phyloP scores from a whole-genome alignment of 768 basidiomycete species.

The Calvatia gigantea region DNA sequence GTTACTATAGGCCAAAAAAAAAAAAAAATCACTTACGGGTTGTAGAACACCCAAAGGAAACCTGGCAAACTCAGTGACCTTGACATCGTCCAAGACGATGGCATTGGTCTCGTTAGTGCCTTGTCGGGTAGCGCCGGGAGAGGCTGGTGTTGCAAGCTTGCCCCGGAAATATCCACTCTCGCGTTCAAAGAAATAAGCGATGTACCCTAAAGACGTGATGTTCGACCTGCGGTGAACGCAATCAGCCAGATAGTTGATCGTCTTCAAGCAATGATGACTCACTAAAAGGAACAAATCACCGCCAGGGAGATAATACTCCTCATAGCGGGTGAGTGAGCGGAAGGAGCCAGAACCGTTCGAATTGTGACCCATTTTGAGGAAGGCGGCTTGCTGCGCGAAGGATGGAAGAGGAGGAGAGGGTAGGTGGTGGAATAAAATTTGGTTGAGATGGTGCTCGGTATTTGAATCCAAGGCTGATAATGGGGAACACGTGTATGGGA shows the following conservation, averaged over 20 bases:
- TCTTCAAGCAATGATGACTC: constrained; percentile 16
- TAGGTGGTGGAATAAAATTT: constrained; percentile 26
- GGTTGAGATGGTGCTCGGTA: constrained; percentile 25
- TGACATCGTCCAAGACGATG: constrained; percentile 36
- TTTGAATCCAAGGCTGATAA: constrained; percentile 23
- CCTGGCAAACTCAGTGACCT: constrained; percentile 36
- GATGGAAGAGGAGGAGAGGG: constrained; percentile 25
- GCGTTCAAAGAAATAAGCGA: constrained; percentile 58
- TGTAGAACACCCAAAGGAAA: constrained; percentile 56
- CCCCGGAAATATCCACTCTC: constrained; percentile 49
- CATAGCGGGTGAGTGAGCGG: constrained; percentile 22
- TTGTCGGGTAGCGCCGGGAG: constrained; percentile 25
- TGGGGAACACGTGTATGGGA: constrained; percentile 23
- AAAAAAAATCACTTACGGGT: constrained; percentile 33
- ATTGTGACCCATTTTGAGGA: constrained; percentile 19
- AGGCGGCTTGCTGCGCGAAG: constrained; percentile 19
- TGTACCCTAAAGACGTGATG: constrained; percentile 55
- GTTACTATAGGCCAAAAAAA: not conserved
- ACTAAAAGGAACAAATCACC: constrained; percentile 57
- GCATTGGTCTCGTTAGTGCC: constrained; percentile 40
- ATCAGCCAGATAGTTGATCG: not conserved
- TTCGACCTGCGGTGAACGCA: constrained; percentile 40
- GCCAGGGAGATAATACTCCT: constrained; percentile 46
- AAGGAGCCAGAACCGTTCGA: too few relatives aligned
- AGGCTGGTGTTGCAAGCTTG: constrained; percentile 27